Percentiles rank a stretch among this genome's conserved stretches.
Evolutionary conservation across 169 alveolate species (phyloP).

Genomic region (Besnoitia besnoiti): DNA sequence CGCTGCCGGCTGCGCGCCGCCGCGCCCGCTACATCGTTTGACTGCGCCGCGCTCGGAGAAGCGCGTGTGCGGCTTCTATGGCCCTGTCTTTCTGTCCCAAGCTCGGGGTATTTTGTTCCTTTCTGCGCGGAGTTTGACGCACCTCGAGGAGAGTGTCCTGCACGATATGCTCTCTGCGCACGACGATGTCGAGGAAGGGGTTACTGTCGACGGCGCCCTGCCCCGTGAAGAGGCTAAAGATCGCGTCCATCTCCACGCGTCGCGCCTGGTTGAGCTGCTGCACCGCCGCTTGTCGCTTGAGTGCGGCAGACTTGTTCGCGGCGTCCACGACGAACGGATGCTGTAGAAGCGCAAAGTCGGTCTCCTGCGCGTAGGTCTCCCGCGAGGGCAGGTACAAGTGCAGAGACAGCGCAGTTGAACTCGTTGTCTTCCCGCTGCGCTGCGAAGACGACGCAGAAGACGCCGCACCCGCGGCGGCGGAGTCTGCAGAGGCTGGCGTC

Average conservation of each 20-base stretch:
- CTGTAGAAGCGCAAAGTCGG: constrained; percentile 45
- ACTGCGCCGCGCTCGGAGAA: too few relatives aligned
- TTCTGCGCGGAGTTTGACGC: not conserved
- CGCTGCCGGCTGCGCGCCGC: not conserved
- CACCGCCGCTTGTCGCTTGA: constrained; percentile 36
- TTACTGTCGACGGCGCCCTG: not conserved
- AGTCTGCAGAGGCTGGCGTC: not conserved
- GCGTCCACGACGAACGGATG: constrained; percentile 59
- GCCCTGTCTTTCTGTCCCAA: not conserved
- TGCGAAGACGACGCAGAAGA: not conserved
- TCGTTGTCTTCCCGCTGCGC: not conserved
- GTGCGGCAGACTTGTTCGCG: constrained; percentile 37
- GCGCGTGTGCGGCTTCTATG: not conserved
- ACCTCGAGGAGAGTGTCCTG: constrained; percentile 70
- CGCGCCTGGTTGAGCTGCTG: constrained; percentile 49
- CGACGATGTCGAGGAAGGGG: constrained; percentile 69
- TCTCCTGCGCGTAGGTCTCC: not conserved
- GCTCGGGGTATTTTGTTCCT: not conserved
- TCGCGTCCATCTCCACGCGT: constrained; percentile 38
- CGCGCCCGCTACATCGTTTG: not conserved
- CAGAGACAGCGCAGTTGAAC: not conserved
- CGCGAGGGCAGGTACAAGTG: constrained; percentile 19
- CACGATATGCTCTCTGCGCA: constrained; percentile 68
- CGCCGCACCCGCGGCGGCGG: not conserved
- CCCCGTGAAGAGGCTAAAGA: constrained; percentile 17